Conservation (phyloP, 2,329 filamentous ascomycete genomes). For the Diaporthe citriasiana region DNA sequence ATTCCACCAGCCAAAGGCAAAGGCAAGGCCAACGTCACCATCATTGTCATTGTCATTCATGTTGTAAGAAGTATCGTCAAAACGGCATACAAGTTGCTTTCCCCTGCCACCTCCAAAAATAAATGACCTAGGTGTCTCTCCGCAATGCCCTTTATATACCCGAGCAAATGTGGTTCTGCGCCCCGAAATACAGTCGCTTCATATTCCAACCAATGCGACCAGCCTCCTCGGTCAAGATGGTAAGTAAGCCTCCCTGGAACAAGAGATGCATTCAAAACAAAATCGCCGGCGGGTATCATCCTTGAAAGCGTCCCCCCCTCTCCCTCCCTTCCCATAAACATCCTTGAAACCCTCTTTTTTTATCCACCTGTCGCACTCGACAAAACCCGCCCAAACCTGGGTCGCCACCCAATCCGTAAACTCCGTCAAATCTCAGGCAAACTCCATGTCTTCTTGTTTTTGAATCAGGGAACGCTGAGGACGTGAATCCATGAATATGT, state of each 20-base stretch:
- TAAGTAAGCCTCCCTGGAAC: not conserved
- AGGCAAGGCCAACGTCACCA: not conserved
- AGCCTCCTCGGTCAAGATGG: not conserved
- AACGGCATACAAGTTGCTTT: not conserved
- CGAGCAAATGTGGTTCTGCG: not conserved
- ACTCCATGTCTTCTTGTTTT: slow-evolving; percentile 27
- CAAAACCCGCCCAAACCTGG: slow-evolving; percentile 8
- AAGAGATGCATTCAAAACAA: slow-evolving; percentile 37
- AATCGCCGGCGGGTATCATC: slow-evolving; percentile 43
- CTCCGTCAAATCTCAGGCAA: slow-evolving; percentile 34
- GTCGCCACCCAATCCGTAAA: slow-evolving; percentile 26
- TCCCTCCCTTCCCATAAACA: slow-evolving; percentile 16
- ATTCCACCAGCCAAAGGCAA: not conserved
- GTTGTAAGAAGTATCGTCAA: slow-evolving; percentile 25
- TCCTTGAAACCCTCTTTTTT: slow-evolving; percentile 40
- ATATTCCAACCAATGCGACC: slow-evolving; percentile 22
- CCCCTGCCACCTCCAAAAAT: not conserved
- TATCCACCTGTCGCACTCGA: slow-evolving; percentile 17
- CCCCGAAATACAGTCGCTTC: not conserved
- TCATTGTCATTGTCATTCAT: slow-evolving; percentile 19
- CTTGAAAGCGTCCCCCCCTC: slow-evolving; percentile 32
- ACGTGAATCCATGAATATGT: not conserved
- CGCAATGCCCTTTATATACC: slow-evolving; percentile 28
- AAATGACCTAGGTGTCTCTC: not conserved
- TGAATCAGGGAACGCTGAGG: slow-evolving; percentile 10